A percentile compares a stretch with the other conserved stretches of the same genome.
Conservation (phyloP, 306 rosid species). For the Vicia faba region DNA sequence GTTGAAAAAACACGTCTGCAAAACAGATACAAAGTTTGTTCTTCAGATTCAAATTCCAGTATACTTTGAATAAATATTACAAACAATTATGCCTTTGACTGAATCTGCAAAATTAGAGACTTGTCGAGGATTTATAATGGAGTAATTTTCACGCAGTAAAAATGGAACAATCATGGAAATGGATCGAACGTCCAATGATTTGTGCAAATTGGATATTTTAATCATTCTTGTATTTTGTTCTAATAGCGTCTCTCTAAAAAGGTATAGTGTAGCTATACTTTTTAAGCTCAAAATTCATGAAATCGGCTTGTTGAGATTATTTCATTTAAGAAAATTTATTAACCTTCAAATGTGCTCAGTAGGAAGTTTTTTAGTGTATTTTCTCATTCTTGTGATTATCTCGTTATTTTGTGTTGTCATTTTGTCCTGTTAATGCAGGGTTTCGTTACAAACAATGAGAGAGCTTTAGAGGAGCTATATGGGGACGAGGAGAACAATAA, state of each 20-base stretch:
- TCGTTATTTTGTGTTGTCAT: constrained; percentile 28
- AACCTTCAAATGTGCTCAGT: constrained; percentile 19
- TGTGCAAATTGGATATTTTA: constrained; percentile 27
- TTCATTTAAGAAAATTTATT: constrained; percentile 16
- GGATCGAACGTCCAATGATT: constrained; percentile 3
- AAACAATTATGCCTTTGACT: constrained; percentile 20
- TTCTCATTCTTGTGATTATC: constrained; percentile 37
- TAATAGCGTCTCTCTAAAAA: constrained; percentile 3
- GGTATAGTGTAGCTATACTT: neutral
- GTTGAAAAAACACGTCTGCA: constrained; percentile 24
- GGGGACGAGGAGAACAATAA: constrained; percentile 78
- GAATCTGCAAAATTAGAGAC: constrained; percentile 15
- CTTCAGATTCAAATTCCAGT: constrained; percentile 19
- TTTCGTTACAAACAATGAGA: constrained; percentile 82
- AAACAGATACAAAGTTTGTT: constrained; percentile 25
- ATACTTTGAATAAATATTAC: constrained; percentile 12
- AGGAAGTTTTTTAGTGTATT: constrained; percentile 27
- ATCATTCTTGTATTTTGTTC: constrained; percentile 14
- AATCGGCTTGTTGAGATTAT: constrained; percentile 14
- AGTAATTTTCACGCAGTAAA: constrained; percentile 6
- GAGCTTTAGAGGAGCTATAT: constrained; percentile 85
- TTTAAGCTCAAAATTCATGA: constrained; percentile 25
- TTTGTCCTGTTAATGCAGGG: constrained; percentile 55
- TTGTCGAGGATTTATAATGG: neutral
- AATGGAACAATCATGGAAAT: constrained; percentile 18